Base-by-base conservation (phyloP, 2,329 filamentous ascomycete genomes). In the Penicillium sp. region DNA sequence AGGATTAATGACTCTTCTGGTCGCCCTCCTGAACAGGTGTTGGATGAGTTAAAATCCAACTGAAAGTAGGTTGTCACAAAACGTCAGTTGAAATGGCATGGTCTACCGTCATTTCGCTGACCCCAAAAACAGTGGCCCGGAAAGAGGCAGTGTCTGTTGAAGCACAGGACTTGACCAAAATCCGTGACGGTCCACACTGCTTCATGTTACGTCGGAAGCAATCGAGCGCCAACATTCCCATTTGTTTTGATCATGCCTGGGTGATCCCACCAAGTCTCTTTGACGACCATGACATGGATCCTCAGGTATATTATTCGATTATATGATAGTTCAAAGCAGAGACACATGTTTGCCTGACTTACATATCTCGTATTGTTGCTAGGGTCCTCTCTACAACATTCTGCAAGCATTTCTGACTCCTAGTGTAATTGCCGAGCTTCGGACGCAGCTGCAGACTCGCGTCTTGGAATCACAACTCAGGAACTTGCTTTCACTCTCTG, bases 201-300 rank as follows among this genome's bases (percentile, higher is more conserved):
- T 45, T 45, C 14, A 53, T 49, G 45, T 4, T 53, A 7, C 2
- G 39, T 1, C 22, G 39, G 13, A 53, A 40, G 27, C 39, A 39
- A 38, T 40, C 39, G 22, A 29, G 39, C n/a, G 22, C 44, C 3
- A 38, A 13, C 9, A 13, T 38, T 22, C 42, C 44, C 4, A n/a
- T 44, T 48, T 27, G 7, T 39, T 48, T 43, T 14, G 50, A 53
- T 50, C 32, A 54, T 54, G 46, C 10, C 13, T 49, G 51, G 51
- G 46, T 54, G 5, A 50, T 54, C 34, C 51, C 51, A 34, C 34
- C 46, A 3, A 49, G 46, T 41, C 41, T 50, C 40, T 54, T 54
- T 10, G 41, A 54, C 39, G 51, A 32, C 27, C 45, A 27, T 45
- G 51, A 49, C 32, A 54, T 54, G 50, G 45, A 48, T 13, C 31